Evolutionary conservation across 164 flowering plant genomes (phyloP), one percentile per base, ranked within the genome.

Genomic region (Vitis cinerea): DNA sequence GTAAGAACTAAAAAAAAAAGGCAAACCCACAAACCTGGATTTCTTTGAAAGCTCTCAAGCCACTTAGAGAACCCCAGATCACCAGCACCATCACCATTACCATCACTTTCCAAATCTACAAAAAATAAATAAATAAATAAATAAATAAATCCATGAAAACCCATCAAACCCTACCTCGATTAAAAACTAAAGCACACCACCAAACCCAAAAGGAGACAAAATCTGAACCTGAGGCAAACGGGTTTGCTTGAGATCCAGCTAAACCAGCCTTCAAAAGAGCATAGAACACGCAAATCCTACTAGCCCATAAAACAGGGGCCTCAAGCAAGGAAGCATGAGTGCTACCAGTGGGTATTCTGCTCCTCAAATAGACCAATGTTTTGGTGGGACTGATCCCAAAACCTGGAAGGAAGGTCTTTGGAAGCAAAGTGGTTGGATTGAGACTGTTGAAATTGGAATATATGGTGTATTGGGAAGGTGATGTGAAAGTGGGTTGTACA

Each of bases 11-110:
- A 67, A 50, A 29, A 12, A 61, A 8, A 1, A 50, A 63, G 52
- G 53, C 50, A 64, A 70, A 55, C 15, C 65, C 51, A 76, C 83
- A 62, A 70, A 95, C 99, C 98, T 85, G 97, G 90, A 66, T 79
- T 88, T 49, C 89, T 88, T 66, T 75, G 83, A 4, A 91, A 69
- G 76, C 72, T 73, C 63, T 85, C 84, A 60, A 91, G 59, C 98
- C 98, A 95, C 77, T 86, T 81, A 9, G 92, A 81, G 77, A 94
- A 90, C 7, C 96, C 94, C 76, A 89, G 80, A 82, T 90, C 97
- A 75, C 53, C 78, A 50, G 64, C 79, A 63, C 44, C 50, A 15
- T n/a, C 52, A 29, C 19, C 68, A 52, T 27, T 80, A 55, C 13
- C 83, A 56, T 71, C 83, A 71, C 72, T 68, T 57, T 73, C 85